Conservation (phyloP, 1,284 basidiomycete genomes). For the Fistulina hepatica region DNA sequence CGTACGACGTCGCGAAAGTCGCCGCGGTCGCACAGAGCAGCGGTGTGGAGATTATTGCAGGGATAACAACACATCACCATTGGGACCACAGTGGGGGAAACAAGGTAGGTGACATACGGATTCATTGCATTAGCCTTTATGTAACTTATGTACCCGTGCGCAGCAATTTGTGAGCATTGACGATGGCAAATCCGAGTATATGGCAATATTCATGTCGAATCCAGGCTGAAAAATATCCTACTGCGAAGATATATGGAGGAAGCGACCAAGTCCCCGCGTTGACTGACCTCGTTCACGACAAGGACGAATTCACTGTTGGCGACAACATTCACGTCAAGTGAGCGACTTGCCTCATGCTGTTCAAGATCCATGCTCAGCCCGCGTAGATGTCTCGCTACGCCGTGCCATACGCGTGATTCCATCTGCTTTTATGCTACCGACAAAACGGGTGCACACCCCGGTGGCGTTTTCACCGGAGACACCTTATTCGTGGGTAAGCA, state of each 20-base stretch:
- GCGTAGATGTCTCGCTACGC: slow-evolving; percentile 74
- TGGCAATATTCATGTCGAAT: no score
- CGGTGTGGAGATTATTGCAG: slow-evolving; percentile 61
- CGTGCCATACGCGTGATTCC: slow-evolving; percentile 95
- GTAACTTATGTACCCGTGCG: neutral
- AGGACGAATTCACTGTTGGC: slow-evolving; percentile 64
- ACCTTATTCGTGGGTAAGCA: slow-evolving; percentile 93
- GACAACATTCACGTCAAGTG: slow-evolving; percentile 64
- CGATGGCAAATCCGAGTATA: no score
- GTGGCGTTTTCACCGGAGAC: slow-evolving; percentile 90
- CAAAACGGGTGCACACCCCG: slow-evolving; percentile 42
- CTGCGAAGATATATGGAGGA: slow-evolving; percentile 76
- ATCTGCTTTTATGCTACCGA: slow-evolving; percentile 81
- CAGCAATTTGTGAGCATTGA: no score
- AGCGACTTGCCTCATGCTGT: slow-evolving; percentile 13
- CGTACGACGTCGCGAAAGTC: slow-evolving; percentile 76
- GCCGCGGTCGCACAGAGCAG: slow-evolving; percentile 52
- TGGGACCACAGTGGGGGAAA: slow-evolving; percentile 83
- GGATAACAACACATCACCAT: slow-evolving; percentile 86
- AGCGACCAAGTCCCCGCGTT: slow-evolving; percentile 60
- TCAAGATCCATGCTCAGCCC: slow-evolving; percentile 4
- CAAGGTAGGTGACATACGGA: slow-evolving; percentile 21
- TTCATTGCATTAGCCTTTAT: no score
- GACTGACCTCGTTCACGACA: slow-evolving; percentile 68
- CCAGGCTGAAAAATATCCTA: slow-evolving; percentile 53